Base-by-base conservation (phyloP, 495 filamentous ascomycete species). In the Neurospora sp. region DNA sequence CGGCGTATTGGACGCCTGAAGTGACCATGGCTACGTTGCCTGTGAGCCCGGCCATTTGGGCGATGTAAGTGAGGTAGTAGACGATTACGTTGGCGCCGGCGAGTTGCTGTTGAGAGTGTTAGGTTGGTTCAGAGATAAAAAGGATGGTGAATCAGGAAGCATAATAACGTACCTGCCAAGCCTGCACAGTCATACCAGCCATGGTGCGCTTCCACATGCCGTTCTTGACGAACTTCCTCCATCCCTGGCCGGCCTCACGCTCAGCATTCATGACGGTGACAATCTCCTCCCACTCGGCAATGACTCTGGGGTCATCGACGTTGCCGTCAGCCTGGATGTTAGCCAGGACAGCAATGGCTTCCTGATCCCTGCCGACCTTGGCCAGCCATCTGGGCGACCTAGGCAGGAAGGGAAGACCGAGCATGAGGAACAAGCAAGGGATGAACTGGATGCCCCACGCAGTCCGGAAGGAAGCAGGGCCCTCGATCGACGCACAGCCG, bases 201-300 rank as follows among this genome's bases (percentile, higher is more conserved):
- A 93, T 76, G 16, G 92, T 93, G 4, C 92, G 86, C 74, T 88
- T 86, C 91, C 91, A 93, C 85, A 93, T 91, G 73, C 88, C 85
- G 40, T 90, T 90, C 12, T 80, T 48, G 81, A 90, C 70, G 82
- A 87, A 90, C 82, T 90, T 81, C 77, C 86, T 78, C 91, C 86
- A 89, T 75, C 89, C 85, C 76, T 78, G 69, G 73, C 81, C 79
- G 77, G 86, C 78, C 81, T 89, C 76, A 73, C 87, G 76, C 85
- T 87, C 82, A 70, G 91, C 91, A 44, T 82, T 82, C 71, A 92
- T 85, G 3, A 87, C 85, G 0, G 85, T 87, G 41, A 79, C 81
- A 70, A 93, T 93, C 75, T 94, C 92, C 78, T 92, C 89, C 82
- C 87, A 92, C 75, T 93, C 92, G 3, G 89, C 88, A 75, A 92